Evolutionary conservation across 2,329 filamentous ascomycete genomes (phyloP).

Genomic region (Leptographium wingfieldii): DNA sequence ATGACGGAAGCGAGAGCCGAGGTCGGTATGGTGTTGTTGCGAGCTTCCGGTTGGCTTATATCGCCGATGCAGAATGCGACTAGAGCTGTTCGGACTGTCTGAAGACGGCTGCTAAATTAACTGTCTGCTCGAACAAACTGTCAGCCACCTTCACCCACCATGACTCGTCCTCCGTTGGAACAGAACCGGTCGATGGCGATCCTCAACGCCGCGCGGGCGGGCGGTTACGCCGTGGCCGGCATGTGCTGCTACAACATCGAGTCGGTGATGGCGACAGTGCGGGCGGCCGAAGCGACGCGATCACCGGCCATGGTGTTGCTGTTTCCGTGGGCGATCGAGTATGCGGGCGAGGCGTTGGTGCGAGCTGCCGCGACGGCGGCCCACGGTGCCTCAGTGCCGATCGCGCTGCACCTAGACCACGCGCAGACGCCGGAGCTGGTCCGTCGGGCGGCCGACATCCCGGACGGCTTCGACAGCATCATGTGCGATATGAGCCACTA

Average conservation of each 20-base stretch:
- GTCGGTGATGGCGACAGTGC: constrained; percentile 53
- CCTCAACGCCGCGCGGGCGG: constrained; percentile 43
- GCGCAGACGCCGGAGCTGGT: constrained; percentile 49
- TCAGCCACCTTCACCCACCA: neutral
- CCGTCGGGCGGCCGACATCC: constrained; percentile 43
- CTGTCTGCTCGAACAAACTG: neutral
- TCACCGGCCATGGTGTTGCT: constrained; percentile 57
- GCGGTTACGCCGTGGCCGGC: constrained; percentile 5
- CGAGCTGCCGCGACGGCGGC: constrained; percentile 43
- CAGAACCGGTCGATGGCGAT: constrained; percentile 29
- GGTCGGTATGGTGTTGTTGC: too few relatives aligned
- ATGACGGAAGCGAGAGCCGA: too few relatives aligned
- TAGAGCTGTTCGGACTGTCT: too few relatives aligned
- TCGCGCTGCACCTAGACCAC: constrained; percentile 55
- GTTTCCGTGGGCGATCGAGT: constrained; percentile 59
- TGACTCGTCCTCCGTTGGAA: neutral
- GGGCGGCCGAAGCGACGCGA: constrained; percentile 53
- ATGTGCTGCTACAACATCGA: constrained; percentile 53
- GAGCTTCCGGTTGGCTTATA: too few relatives aligned
- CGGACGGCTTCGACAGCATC: constrained; percentile 52
- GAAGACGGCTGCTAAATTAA: too few relatives aligned
- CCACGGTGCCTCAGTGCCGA: constrained; percentile 40
- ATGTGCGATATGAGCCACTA: constrained; percentile 66
- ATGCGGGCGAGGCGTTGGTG: constrained; percentile 40
- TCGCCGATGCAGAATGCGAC: too few relatives aligned